Conservation (phyloP, 2,329 filamentous ascomycete species). For the Ophiostoma triangulosporum region DNA sequence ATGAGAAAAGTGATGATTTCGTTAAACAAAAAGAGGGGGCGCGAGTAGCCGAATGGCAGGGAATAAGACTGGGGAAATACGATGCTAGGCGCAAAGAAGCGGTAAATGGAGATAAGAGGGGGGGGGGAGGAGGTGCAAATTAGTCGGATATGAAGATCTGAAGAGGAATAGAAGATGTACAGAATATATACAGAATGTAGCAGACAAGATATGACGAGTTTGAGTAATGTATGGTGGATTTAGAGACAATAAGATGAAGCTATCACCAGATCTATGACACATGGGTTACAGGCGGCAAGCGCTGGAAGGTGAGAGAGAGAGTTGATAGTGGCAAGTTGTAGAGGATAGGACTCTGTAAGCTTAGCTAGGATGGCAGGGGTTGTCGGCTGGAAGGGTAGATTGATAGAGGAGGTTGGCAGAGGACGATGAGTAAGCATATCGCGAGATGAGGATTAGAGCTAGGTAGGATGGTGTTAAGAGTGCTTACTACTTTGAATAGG, state of each 20-base stretch:
- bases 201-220: too few relatives aligned
- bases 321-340: too few relatives aligned
- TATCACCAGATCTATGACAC: too few relatives aligned
- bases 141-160: not conserved
- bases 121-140: too few relatives aligned
- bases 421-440: not conserved
- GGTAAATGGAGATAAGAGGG: too few relatives aligned
- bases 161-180: not conserved
- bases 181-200: too few relatives aligned
- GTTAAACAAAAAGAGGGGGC: not conserved
- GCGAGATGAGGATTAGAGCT: not conserved
- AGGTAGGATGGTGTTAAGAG: not conserved
- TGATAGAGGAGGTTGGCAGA: not conserved
- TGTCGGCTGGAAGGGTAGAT: not conserved
- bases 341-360: too few relatives aligned
- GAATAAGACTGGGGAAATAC: not conserved
- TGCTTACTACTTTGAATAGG: not conserved
- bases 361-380: not conserved
- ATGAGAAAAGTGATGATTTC: too few relatives aligned
- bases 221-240: too few relatives aligned
- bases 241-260: too few relatives aligned
- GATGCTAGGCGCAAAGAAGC: not conserved
- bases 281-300: too few relatives aligned
- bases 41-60: not conserved
- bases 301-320: too few relatives aligned